Base-by-base conservation (phyloP, 2,329 filamentous ascomycete species). In the Fusarium compactum region DNA sequence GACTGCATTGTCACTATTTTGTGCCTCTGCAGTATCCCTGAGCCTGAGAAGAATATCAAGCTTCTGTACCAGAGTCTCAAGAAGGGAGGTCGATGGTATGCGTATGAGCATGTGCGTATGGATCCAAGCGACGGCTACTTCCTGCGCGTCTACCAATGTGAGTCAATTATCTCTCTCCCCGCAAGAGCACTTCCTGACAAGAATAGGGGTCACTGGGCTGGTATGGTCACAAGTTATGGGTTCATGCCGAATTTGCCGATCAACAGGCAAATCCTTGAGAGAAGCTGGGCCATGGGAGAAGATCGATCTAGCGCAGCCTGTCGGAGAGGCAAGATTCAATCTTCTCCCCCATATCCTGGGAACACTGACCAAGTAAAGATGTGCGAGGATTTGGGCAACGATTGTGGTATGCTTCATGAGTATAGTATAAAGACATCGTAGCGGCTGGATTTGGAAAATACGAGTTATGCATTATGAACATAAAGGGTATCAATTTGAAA, bases 21-120 rank as follows among this genome's bases (percentile, higher is more conserved):
- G 57, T 90, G 88, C 58, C 81, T 91, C 32, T 91, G 89, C 81
- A 87, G 86, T 70, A 89, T 91, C 53, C 89, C 89, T 0, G 84
- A 88, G 5, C 88, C 87, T 6, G 80, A 86, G 72, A 78, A 80
- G 69, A 87, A 90, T 63, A 84, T 89, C 64, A 78, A 78, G 60
- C 83, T 85, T 67, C 77, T 91, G 30, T 90, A 90, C 76, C 78
- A 81, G 32, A 84, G 86, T 55, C 80, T 91, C 63, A 90, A 88
- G 78, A 85, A 86, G 8, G 89, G 89, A 8, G 89, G 89, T 0
- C 80, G 85, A 40, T 90, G 88, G 88, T 88, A 89, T 65, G 83
- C 88, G 2, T 90, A 85, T 70, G 89, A 91, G 80, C 89, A 91
- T 72, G 86, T 91, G 41, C 75, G 77, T 58, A 78, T 77, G 52